Evolutionary conservation across 2,329 filamentous ascomycete species (phyloP).

Genomic region (Talaromyces verruculosus): DNA sequence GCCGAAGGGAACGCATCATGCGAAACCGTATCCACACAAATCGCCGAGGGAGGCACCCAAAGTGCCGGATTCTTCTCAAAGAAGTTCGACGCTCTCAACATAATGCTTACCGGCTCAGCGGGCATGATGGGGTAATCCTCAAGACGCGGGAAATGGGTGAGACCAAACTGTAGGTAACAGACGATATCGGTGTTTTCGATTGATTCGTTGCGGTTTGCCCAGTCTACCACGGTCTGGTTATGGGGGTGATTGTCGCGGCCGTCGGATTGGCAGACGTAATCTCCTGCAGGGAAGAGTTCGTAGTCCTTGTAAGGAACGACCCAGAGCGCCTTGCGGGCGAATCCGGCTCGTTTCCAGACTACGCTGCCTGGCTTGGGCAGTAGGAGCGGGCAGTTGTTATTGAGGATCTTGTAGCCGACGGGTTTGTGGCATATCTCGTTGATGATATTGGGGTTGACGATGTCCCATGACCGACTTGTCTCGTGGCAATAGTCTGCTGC

Average conservation of each 20-base stretch:
- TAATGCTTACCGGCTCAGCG: slow-evolving; percentile 57
- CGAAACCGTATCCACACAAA: slow-evolving; percentile 30
- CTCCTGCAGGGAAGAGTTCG: slow-evolving; percentile 60
- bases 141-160: slow-evolving; percentile 53
- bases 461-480: slow-evolving; percentile 87
- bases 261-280: slow-evolving; percentile 61
- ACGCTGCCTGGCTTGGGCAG: slow-evolving; percentile 77
- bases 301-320: slow-evolving; percentile 61
- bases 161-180: slow-evolving; percentile 58
- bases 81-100: slow-evolving; percentile 60
- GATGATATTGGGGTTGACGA: slow-evolving; percentile 75
- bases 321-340: slow-evolving; percentile 81
- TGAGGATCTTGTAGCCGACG: slow-evolving; percentile 84
- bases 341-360: slow-evolving; percentile 86
- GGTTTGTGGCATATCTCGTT: slow-evolving; percentile 85
- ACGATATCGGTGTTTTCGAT: slow-evolving; percentile 59
- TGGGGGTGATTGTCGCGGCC: slow-evolving; percentile 25
- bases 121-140: slow-evolving; percentile 63
- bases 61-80: slow-evolving; percentile 59
- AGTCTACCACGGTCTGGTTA: slow-evolving; percentile 46
- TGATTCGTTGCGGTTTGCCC: slow-evolving; percentile 48
- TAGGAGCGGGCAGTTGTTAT: slow-evolving; percentile 74
- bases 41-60: slow-evolving; percentile 51
- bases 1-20: slow-evolving; percentile 28
- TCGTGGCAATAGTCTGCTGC: slow-evolving; percentile 77